These are phyloP conservation scores for Microdochium bolleyi DNA, from an alignment of 2,329 filamentous ascomycete genomes.

Conservation along the genomic window DNA sequence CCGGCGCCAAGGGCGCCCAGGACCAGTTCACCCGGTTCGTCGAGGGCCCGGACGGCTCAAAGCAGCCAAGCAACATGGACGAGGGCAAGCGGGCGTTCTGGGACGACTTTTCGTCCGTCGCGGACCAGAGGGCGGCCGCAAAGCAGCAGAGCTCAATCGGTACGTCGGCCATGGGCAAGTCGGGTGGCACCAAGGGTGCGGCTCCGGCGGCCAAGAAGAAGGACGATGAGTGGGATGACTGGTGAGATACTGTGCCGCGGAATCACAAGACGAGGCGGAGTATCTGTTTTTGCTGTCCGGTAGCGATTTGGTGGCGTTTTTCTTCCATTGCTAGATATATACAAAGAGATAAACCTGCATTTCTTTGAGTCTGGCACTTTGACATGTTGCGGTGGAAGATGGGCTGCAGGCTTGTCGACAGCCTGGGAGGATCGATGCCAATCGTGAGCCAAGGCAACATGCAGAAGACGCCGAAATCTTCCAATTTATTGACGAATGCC, in stretches of 20 bases:
- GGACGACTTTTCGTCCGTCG: conserved; percentile 77
- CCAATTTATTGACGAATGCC: too few relatives aligned
- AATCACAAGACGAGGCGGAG: too few relatives aligned
- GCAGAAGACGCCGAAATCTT: too few relatives aligned
- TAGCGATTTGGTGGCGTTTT: not conserved
- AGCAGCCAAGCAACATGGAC: conserved; percentile 32
- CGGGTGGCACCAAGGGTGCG: conserved; percentile 25
- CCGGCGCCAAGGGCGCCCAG: conserved; percentile 67
- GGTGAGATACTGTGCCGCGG: too few relatives aligned
- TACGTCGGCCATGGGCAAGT: conserved; percentile 52
- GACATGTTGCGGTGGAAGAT: not conserved
- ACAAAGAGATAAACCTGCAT: not conserved
- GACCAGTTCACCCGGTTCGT: conserved; percentile 82
- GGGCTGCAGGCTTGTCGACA: too few relatives aligned
- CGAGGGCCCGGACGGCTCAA: conserved; percentile 52
- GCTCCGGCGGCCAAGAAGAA: conserved; percentile 32
- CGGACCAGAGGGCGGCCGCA: conserved; percentile 41
- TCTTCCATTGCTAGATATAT: not conserved
- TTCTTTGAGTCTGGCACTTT: not conserved
- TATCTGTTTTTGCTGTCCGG: not conserved
- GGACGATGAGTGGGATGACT: conserved; percentile 58
- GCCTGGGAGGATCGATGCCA: too few relatives aligned
- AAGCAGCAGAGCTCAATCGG: conserved; percentile 43
- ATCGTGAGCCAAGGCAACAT: not conserved
- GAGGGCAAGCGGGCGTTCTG: conserved; percentile 77